phyloP scores from a whole-genome alignment of 2,329 filamentous ascomycete genomes.

The Aspergillus unguis region DNA sequence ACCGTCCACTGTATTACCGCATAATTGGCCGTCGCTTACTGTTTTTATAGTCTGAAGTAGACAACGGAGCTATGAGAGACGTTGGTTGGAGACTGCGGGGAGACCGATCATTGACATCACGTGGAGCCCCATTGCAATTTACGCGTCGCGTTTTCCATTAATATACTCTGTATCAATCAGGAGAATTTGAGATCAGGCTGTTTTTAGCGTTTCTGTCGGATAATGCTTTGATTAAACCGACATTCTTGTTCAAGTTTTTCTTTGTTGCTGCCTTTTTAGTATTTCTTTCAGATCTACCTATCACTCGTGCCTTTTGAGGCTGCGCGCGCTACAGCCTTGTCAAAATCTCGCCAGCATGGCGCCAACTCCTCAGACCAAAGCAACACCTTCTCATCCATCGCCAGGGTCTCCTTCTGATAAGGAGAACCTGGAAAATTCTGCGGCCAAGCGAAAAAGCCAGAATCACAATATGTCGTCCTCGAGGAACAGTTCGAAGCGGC shows the following conservation, averaged over 20 bases:
- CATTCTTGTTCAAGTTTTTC: not conserved
- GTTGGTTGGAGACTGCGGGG: constrained; percentile 6
- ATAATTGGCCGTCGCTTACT: not conserved
- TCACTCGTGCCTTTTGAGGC: constrained; percentile 1
- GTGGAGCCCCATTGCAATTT: not conserved
- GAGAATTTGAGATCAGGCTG: not conserved
- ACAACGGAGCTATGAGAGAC: not conserved
- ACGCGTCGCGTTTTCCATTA: constrained; percentile 2
- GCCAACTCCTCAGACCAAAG: constrained; percentile 15
- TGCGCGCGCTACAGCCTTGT: constrained; percentile 14
- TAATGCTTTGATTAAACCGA: not conserved
- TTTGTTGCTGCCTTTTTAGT: not conserved
- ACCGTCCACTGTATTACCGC: constrained; percentile 11
- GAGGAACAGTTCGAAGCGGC: constrained; percentile 40
- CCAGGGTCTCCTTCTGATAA: constrained; percentile 47
- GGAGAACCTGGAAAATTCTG: constrained; percentile 40
- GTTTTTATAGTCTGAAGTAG: not conserved
- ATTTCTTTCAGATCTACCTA: not conserved
- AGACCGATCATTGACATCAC: constrained; percentile 6
- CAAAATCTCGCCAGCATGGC: constrained; percentile 29
- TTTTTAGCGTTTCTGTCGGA: not conserved
- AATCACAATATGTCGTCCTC: constrained; percentile 37
- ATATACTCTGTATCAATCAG: not conserved
- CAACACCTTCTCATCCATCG: constrained; percentile 28
- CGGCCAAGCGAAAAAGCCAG: constrained; percentile 44